phyloP scores from a whole-genome alignment of 73 alveolate species.

The Paramecium primaurelia region DNA sequence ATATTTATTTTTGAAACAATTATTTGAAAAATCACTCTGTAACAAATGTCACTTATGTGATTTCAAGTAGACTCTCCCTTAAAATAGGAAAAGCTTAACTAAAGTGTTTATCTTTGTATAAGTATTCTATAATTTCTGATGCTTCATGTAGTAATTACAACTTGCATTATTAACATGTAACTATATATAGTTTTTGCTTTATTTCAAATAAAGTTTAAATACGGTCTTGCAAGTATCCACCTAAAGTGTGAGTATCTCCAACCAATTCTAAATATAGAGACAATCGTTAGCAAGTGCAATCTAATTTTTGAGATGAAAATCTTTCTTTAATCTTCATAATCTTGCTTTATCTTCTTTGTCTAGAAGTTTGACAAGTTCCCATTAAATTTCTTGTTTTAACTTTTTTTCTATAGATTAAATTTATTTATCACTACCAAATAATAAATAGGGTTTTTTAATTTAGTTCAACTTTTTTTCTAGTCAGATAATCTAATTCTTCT shows the following conservation, averaged over 20 bases:
- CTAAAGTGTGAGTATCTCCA: neutral
- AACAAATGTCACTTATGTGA: neutral
- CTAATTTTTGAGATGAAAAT: neutral
- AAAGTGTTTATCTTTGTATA: slow-evolving; percentile 6
- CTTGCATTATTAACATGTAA: neutral
- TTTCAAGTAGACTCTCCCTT: slow-evolving; percentile 25
- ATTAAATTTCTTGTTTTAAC: neutral
- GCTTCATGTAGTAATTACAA: neutral
- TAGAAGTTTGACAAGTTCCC: neutral
- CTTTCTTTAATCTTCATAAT: neutral
- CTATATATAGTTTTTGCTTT: neutral
- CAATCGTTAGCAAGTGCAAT: neutral
- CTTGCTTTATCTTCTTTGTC: neutral
- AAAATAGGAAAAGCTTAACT: slow-evolving; percentile 34
- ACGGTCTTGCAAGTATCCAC: neutral
- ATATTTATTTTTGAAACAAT: neutral
- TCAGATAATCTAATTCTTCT: neutral
- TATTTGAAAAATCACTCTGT: neutral
- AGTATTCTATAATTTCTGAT: slow-evolving; percentile 12
- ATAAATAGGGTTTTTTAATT: neutral
- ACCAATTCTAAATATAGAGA: neutral
- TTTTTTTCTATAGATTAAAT: neutral
- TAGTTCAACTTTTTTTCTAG: neutral
- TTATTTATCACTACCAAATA: neutral
- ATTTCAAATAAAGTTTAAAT: neutral